These are phyloP conservation scores for Acorus gramineus DNA, from an alignment of 106 monocot species.

Conservation along the genomic window DNA sequence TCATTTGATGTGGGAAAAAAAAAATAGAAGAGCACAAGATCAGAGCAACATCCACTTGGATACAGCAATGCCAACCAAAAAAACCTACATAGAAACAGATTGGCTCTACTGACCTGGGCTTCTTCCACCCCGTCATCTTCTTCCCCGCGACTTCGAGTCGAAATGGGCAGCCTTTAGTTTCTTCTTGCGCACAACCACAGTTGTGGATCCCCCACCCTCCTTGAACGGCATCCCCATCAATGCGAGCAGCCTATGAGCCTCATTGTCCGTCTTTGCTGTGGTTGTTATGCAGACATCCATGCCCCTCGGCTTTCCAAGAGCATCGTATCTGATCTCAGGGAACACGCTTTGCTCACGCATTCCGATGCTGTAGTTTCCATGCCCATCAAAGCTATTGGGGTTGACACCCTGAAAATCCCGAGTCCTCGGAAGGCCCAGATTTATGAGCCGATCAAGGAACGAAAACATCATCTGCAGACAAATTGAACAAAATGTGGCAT, in stretches of 20 bases:
- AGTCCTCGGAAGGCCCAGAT: conserved; percentile 72
- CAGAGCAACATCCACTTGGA: too few relatives aligned
- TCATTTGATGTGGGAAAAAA: too few relatives aligned
- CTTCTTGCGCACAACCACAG: conserved; percentile 41
- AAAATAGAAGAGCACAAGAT: too few relatives aligned
- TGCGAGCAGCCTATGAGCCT: conserved; percentile 62
- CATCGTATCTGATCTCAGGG: conserved; percentile 83
- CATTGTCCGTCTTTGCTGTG: conserved; percentile 69
- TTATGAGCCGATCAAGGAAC: conserved; percentile 85
- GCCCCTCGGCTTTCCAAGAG: conserved; percentile 67
- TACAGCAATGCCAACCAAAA: too few relatives aligned
- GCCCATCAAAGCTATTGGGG: conserved; percentile 85
- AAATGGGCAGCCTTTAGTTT: conserved; percentile 48
- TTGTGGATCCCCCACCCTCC: conserved; percentile 28
- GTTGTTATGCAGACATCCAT: conserved; percentile 90
- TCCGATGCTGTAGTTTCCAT: conserved; percentile 88
- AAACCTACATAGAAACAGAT: too few relatives aligned
- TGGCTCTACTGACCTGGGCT: too few relatives aligned
- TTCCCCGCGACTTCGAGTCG: conserved; percentile 32
- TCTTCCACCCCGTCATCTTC: neutral
- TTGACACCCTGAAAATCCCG: conserved; percentile 89
- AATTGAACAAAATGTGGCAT: neutral
- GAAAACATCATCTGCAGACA: conserved; percentile 65
- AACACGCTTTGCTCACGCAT: conserved; percentile 85
- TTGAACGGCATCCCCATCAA: conserved; percentile 90